Evolutionary conservation across 345 rosid species (phyloP).

Genomic region (Eucalyptus viminalis): DNA sequence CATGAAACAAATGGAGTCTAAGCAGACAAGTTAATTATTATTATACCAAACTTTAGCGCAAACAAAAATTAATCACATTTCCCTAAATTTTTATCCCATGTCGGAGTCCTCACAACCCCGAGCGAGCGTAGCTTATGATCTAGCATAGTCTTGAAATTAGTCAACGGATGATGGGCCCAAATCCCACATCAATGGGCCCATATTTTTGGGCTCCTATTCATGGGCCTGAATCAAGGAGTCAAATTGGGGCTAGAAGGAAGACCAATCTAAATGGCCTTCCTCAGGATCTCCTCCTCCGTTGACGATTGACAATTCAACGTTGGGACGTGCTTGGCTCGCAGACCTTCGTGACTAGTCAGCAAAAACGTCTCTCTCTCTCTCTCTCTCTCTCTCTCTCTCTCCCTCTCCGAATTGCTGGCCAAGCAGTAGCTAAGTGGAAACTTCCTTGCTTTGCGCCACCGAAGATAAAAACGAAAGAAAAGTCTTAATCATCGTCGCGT

Average conservation of each 20-base stretch:
- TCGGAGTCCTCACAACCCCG: too few relatives aligned
- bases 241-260: neutral
- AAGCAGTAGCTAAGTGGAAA: neutral
- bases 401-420: neutral
- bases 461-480: neutral
- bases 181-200: neutral
- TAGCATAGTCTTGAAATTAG: neutral
- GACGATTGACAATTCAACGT: neutral
- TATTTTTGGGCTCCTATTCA: neutral
- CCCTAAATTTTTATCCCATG: too few relatives aligned
- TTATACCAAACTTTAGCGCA: neutral
- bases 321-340: neutral
- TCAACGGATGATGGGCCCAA: neutral
- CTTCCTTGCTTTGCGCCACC: neutral
- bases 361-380: neutral
- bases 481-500: neutral
- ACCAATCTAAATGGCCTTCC: neutral
- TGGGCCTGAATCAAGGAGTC: neutral
- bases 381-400: too few relatives aligned
- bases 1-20: neutral
- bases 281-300: neutral
- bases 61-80: too few relatives aligned
- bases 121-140: too few relatives aligned
- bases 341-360: neutral
- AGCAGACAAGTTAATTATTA: neutral